Evolutionary conservation across 768 basidiomycete genomes (phyloP).

Genomic region (Hericium alpestre): DNA sequence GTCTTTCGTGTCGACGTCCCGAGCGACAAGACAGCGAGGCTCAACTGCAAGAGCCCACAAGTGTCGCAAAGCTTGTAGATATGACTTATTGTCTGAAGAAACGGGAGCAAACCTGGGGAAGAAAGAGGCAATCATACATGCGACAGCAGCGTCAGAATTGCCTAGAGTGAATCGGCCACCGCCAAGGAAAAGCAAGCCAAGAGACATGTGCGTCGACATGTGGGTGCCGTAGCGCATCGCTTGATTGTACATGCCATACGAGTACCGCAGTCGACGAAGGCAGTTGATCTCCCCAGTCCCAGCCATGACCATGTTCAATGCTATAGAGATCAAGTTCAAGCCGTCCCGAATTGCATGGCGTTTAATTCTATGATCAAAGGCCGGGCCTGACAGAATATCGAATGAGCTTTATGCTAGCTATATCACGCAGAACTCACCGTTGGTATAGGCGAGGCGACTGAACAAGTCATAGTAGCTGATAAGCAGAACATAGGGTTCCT

Average conservation of each 20-base stretch:
- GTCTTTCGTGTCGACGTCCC: conserved; percentile 86
- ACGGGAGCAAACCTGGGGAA: conserved; percentile 78
- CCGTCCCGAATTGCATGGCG: conserved; percentile 81
- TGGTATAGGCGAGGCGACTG: conserved; percentile 56
- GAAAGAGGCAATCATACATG: conserved; percentile 81
- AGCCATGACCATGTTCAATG: conserved; percentile 91
- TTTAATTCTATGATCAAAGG: conserved; percentile 83
- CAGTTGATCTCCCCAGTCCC: conserved; percentile 93
- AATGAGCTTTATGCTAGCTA: background rate
- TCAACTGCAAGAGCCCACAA: conserved; percentile 95
- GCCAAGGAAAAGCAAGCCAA: conserved; percentile 89
- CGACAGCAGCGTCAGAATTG: conserved; percentile 84
- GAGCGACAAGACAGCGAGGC: conserved; percentile 82
- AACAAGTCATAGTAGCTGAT: conserved; percentile 76
- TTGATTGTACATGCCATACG: conserved; percentile 76
- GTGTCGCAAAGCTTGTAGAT: conserved; percentile 87
- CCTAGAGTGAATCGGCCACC: conserved; percentile 88
- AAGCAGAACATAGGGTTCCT: conserved; percentile 78
- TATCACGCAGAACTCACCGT: conserved; percentile 35
- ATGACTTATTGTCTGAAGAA: conserved; percentile 81
- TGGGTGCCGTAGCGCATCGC: conserved; percentile 79
- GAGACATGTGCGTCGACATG: conserved; percentile 79
- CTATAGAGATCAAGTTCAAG: conserved; percentile 75
- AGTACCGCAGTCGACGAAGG: conserved; percentile 74
- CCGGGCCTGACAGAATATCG: conserved; percentile 36